phyloP scores from a whole-genome alignment of 2,329 filamentous ascomycete genomes.

The Paecilomyces variotii region DNA sequence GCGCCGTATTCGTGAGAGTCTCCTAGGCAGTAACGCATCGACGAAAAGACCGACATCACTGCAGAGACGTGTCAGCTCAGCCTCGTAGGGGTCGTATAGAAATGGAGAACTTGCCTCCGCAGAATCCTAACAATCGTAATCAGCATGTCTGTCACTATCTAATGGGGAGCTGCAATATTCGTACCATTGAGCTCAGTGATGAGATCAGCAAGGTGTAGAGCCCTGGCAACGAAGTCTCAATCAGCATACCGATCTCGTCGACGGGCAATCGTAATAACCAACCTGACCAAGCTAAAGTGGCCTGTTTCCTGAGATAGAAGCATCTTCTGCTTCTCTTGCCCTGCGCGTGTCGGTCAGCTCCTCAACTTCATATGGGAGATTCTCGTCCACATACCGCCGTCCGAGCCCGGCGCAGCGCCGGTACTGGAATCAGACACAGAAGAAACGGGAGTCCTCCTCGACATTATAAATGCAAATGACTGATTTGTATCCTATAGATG shows the following conservation, averaged over 20 bases:
- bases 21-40: constrained; percentile 82
- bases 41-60: constrained; percentile 93
- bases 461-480: constrained; percentile 22
- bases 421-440: constrained; percentile 23
- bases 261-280: constrained; percentile 9
- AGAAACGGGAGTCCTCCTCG: constrained; percentile 23
- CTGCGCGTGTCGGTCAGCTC: constrained; percentile 17
- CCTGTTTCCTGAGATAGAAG: constrained; percentile 40
- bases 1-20: constrained; percentile 57
- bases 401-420: constrained; percentile 19
- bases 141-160: not conserved
- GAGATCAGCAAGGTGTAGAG: constrained; percentile 43
- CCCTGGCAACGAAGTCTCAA: constrained; percentile 21
- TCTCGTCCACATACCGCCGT: constrained; percentile 24
- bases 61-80: constrained; percentile 11
- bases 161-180: constrained; percentile 4
- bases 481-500: not conserved
- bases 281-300: constrained; percentile 46
- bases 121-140: constrained; percentile 33
- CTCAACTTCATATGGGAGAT: constrained; percentile 2
- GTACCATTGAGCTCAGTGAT: constrained; percentile 44
- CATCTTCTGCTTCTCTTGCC: constrained; percentile 43
- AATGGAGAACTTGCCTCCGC: constrained; percentile 34
- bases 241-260: constrained; percentile 4
- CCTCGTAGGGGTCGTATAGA: constrained; percentile 1